Base-by-base conservation (phyloP, 202 grass and related monocot genomes). In the Zoysia matrella region DNA sequence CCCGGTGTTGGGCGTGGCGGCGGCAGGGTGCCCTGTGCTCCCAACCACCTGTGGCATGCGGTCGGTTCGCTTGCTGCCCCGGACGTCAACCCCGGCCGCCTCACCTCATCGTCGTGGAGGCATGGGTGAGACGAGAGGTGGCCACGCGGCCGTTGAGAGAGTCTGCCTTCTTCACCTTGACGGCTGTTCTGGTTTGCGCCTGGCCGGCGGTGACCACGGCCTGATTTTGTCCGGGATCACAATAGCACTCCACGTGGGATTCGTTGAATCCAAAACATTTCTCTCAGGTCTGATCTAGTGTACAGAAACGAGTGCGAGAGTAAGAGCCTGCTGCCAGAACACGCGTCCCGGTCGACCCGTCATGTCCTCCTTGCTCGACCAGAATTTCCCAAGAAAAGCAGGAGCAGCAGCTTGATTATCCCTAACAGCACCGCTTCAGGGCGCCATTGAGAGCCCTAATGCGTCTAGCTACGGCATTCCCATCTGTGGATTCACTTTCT, bases 1-100 rank as follows among this genome's bases (percentile, higher is more conserved):
- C 74, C 12, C 8, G 8, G 57, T 89, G 87, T 36, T 0, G 82
- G 87, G 50, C 65, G 82, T 72, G 72, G 82, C 71, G 51, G 82
- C 43, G 76, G 87, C 77, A 85, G 67, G 44, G 43, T 6, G 62
- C 14, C 15, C 76, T 14, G 50, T 18, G 22, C 22, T 22, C 22
- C 22, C 22, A 22, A 22, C 22, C 22, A 22, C 22, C 22, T 22
- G 22, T 22, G 22, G 22, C 22, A 22, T 22, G 22, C 22, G 22
- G 22, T 22, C 22, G 22, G 22, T 22, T 22, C 18, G 5, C n/a
- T 18, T 18, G 6, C 15, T 2, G 14, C 14, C 4, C 55, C 55
- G 55, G 55, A 16, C 56, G 56, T 60, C 56, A 60, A 60, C 56
- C n/a, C 56, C 14, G 55, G 15, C 56, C 56, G n/a, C 56, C n/a